Conservation (phyloP, 768 basidiomycete genomes). For the Suillus cothurnatus region DNA sequence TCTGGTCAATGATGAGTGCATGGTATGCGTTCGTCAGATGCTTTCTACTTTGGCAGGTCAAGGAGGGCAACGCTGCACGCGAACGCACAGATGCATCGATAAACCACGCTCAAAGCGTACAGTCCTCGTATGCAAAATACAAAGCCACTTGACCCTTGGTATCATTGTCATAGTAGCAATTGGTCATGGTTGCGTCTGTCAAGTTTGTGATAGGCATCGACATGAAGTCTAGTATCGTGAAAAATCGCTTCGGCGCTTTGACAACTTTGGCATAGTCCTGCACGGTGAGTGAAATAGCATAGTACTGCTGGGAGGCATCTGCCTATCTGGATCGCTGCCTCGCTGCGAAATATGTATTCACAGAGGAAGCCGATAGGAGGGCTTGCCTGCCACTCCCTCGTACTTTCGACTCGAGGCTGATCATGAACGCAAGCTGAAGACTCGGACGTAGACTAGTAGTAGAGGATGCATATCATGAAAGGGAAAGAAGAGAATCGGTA, state of each 20-base stretch:
- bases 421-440: background rate
- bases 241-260: background rate
- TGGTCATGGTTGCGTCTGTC: background rate
- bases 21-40: background rate
- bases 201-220: slow-evolving; percentile 6
- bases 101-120: slow-evolving; percentile 2
- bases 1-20: background rate
- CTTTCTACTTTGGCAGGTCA: background rate
- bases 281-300: slow-evolving; percentile 6
- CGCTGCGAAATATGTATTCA: slow-evolving; percentile 7
- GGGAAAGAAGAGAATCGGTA: background rate
- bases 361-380: slow-evolving; percentile 16
- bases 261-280: background rate
- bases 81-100: slow-evolving; percentile 12
- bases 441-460: background rate
- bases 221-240: background rate
- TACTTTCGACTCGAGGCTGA: slow-evolving; percentile 17
- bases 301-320: slow-evolving; percentile 6
- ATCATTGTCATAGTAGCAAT: slow-evolving; percentile 10
- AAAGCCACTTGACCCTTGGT: slow-evolving; percentile 11
- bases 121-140: slow-evolving; percentile 11
- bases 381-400: slow-evolving; percentile 10
- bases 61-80: slow-evolving; percentile 11
- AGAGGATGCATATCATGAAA: background rate
- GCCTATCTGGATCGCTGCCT: slow-evolving; percentile 11